Evolutionary conservation across 169 alveolate species (phyloP), one percentile per base, ranked within the genome.

Genomic region (Babesia ovis): DNA sequence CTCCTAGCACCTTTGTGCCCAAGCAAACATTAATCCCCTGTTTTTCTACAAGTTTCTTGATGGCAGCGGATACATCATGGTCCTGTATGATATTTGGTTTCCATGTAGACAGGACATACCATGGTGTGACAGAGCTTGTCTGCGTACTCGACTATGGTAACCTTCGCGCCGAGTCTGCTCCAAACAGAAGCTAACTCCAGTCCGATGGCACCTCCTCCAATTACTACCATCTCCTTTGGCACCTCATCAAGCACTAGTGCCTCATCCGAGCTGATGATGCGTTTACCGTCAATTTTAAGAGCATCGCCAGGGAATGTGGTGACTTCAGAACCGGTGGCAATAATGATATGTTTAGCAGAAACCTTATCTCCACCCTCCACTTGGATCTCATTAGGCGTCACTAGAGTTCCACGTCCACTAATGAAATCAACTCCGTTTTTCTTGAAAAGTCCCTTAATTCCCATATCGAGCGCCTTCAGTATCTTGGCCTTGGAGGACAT

Each of bases 171-270:
- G 43, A 97, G 74, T 73, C 98, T 89, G 34, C 90, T 72, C 91
- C 94, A 97, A 14, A 96, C 99, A 4, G 97, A 90, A 42, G 98
- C 99, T 39, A 97, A 84, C 85, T 97, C 99, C n/a, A 97, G 93
- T 31, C 99, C 99, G 46, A 97, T 96, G 37, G 96, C 98, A 20
- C 99, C 99, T n/a, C 98, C 98, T n/a, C 99, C 99, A 53, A 96
- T 91, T 29, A 96, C 97, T 22, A 94, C 91, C 83, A 97, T 45
- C 54, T 84, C 88, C 90, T 93, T 90, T 18, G 99, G 99, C 42
- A 95, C 94, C 67, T 85, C 53, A 29, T 83, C 68, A 32, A 94
- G 83, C 23, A 73, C 53, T 16, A 89, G 62, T 6, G 85, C 84
- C 58, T 84, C 89, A 58, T 77, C 85, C n/a, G 94, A 89, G n/a